Evolutionary conservation across 164 flowering plant genomes (phyloP), one percentile per base, ranked within the genome.

Genomic region (Litsea cubeba): DNA sequence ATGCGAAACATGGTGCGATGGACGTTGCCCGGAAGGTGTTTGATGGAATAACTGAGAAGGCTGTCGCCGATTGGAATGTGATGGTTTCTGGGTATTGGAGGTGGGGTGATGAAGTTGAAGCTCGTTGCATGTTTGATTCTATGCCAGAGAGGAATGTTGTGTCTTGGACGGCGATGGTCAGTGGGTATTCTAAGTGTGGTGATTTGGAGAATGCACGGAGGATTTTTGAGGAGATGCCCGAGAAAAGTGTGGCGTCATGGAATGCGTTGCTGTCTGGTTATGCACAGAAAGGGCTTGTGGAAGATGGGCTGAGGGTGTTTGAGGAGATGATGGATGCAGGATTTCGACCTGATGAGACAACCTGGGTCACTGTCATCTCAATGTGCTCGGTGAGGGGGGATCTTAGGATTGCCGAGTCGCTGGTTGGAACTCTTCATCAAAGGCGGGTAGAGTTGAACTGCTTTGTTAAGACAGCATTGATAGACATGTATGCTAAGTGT

Each of bases 111-210:
- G 79, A 64, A 67, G 79, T 5, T 10, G 86, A 86, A 74, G 95
- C 92, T 0, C 66, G 76, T 35, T 35, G 62, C 10, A 68, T 90
- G 18, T 92, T 92, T 74, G 76, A 81, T 64, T n/a, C 72, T 72
- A 89, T 92, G 95, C 87, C 82, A 2, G 84, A 74, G 24, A 85
- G 76, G 79, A 88, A 85, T 84, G 86, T 87, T 57, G 65, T 92
- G n/a, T 79, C 92, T 49, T 92, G 97, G 97, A 92, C 95, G 14
- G 82, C 91, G 0, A 92, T 90, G 97, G 87, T 92, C 60, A 82
- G 81, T 58, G 95, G 95, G 68, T 89, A 80, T 81, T 79, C 87
- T 1, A 85, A 76, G 78, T 25, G 71, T 28, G 77, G 83, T 69
- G 82, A 90, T 79, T 74, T 88, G 85, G 82, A 70, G 67, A 83